Evolutionary conservation across 768 basidiomycete genomes (phyloP), one percentile per base, ranked within the genome.

Genomic region (Sarcodon aspratus): DNA sequence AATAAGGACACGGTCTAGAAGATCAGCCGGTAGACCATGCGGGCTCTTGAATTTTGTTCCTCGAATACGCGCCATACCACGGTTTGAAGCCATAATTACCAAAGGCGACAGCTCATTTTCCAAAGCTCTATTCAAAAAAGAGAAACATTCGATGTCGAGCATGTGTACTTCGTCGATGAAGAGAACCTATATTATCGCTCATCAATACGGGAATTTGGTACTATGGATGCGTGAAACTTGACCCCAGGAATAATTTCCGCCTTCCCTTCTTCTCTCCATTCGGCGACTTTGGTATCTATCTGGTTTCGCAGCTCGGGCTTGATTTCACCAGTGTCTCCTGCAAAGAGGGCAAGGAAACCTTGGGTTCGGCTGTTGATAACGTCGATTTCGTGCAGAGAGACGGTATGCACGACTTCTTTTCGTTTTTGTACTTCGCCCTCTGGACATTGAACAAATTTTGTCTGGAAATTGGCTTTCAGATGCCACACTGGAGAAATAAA

Each of bases 111-210:
- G 74, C 53, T 95, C 94, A 52, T 83, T 82, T 63, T 99, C 95
- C 44, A 99, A 73, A 2, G 95, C 95, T 33, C 95, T 81, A 63
- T 99, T 99, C 51, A 99, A 73, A 76, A 94, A 99, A 7, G 94
- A 96, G 73, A 98, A 98, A 62, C 95, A 97, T 63, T 98, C 95
- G 53, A 99, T 97, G 64, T 99, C 95, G 55, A 99, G 82, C 95
- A 99, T 99, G 73, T 98, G 95, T 10, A 97, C 95, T 68, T 97
- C 95, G 66, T 98, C 95, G 57, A 97, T 96, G 72, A 97, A 97
- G 10, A 96, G 72, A n/a, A 96, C 90, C 90, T 94, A 48, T 10
- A 46, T 10, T 3, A n/a, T 36, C 9, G 44, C 18, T 15, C 12
- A 9, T 11, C 40, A 45, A 38, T 27, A 21, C 38, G 43, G 15